phyloP scores from a whole-genome alignment of 495 filamentous ascomycete species.

The Entonaema liquescens region DNA sequence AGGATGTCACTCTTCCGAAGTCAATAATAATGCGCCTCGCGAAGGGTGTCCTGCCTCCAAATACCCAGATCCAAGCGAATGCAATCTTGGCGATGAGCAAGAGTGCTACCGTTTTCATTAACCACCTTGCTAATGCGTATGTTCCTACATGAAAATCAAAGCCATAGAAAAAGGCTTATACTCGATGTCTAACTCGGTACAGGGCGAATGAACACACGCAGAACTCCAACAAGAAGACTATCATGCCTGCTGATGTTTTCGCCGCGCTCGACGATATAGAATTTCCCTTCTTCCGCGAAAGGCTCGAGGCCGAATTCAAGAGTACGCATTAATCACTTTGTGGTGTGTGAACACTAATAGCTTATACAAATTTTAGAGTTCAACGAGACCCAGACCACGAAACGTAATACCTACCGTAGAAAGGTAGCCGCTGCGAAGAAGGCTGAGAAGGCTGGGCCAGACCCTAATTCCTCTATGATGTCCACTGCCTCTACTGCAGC shows the following conservation, averaged over 20 bases:
- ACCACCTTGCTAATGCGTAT: slow-evolving; percentile 84
- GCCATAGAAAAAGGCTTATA: background rate
- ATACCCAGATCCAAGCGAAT: slow-evolving; percentile 94
- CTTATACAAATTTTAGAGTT: slow-evolving; percentile 50
- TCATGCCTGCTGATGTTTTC: slow-evolving; percentile 84
- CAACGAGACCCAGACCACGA: slow-evolving; percentile 60
- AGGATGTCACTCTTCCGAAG: slow-evolving; percentile 93
- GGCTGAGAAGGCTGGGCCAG: slow-evolving; percentile 30
- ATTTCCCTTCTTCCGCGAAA: slow-evolving; percentile 76
- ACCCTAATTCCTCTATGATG: slow-evolving; percentile 49
- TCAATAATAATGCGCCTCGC: slow-evolving; percentile 93
- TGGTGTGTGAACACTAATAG: slow-evolving; percentile 11
- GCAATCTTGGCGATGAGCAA: slow-evolving; percentile 91
- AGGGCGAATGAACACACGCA: slow-evolving; percentile 82
- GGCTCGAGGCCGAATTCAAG: slow-evolving; percentile 69
- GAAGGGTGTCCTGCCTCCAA: slow-evolving; percentile 95
- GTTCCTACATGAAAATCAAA: slow-evolving; percentile 38
- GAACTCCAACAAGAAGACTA: slow-evolving; percentile 78
- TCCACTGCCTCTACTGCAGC: slow-evolving; percentile 29
- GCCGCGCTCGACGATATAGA: slow-evolving; percentile 83
- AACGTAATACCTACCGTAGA: slow-evolving; percentile 60
- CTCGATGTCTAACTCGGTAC: slow-evolving; percentile 14
- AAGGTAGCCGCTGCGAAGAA: slow-evolving; percentile 58
- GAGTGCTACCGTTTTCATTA: slow-evolving; percentile 93
- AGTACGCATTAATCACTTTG: slow-evolving; percentile 50